Evolutionary conservation across 306 rosid genomes (phyloP).

Genomic region (Rosa persica): DNA sequence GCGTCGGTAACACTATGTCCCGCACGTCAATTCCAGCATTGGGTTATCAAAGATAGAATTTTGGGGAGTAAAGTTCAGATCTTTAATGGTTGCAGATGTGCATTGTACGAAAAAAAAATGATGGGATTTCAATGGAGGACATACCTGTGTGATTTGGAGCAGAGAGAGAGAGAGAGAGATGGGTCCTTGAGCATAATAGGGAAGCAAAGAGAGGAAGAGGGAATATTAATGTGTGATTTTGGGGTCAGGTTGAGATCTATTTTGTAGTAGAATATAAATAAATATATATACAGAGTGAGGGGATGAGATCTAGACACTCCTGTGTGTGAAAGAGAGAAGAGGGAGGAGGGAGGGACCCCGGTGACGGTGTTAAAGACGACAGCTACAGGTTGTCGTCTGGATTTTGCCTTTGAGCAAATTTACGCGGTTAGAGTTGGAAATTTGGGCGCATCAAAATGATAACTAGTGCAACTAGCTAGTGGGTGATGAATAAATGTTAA

Average conservation of each 20-base stretch:
- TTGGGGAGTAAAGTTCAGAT: conserved; percentile 16
- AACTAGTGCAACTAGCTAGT: neutral
- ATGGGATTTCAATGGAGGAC: conserved; percentile 1
- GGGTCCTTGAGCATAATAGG: neutral
- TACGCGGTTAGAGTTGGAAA: neutral
- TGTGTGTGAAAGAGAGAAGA: neutral
- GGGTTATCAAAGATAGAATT: neutral
- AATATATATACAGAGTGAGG: neutral
- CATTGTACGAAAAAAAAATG: neutral
- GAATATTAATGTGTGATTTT: neutral
- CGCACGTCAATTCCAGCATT: neutral
- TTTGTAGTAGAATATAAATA: conserved; percentile 1
- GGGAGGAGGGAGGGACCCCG: neutral
- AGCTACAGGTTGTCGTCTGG: neutral
- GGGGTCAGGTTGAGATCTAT: conserved; percentile 13
- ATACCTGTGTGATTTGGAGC: conserved; percentile 19
- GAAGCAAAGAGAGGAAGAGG: neutral
- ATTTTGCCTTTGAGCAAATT: too few species aligned
- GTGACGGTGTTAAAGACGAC: conserved; percentile 11
- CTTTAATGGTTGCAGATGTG: conserved; percentile 10
- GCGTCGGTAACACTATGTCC: conserved; percentile 20
- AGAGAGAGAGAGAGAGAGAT: neutral
- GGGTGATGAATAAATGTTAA: neutral
- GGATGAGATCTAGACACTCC: neutral
- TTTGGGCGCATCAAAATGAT: neutral